These are phyloP conservation scores for Apiotrichum laibachii DNA, from an alignment of 1,284 basidiomycete species.

Conservation along the genomic window DNA sequence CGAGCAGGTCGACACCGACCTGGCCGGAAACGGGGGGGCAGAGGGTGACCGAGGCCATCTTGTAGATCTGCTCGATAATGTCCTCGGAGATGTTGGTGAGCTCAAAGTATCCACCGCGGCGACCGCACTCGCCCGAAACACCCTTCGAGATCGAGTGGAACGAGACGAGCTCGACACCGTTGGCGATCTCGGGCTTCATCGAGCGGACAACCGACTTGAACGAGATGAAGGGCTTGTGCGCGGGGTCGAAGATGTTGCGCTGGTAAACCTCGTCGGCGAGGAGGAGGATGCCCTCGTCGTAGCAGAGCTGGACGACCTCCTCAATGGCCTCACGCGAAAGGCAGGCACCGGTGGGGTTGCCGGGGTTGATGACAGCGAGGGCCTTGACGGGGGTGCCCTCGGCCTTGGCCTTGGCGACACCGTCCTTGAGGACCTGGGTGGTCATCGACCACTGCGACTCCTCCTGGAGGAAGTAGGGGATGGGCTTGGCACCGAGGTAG, in stretches of 20 bases:
- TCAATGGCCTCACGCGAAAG: slow-evolving; percentile 69
- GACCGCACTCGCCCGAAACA: slow-evolving; percentile 87
- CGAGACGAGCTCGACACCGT: slow-evolving; percentile 70
- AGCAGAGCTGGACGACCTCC: slow-evolving; percentile 73
- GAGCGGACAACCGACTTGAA: slow-evolving; percentile 82
- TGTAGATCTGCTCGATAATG: slow-evolving; percentile 82
- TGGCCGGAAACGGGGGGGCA: slow-evolving; percentile 81
- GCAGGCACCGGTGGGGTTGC: slow-evolving; percentile 88
- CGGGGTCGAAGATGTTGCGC: slow-evolving; percentile 71
- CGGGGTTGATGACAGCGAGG: slow-evolving; percentile 92
- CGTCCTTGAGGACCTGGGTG: slow-evolving; percentile 63
- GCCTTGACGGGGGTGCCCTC: slow-evolving; percentile 70
- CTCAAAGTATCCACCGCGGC: slow-evolving; percentile 92
- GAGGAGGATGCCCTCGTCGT: slow-evolving; percentile 77
- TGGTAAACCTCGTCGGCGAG: slow-evolving; percentile 97
- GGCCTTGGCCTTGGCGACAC: slow-evolving; percentile 65
- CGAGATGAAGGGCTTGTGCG: slow-evolving; percentile 72
- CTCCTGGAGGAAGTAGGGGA: slow-evolving; percentile 90
- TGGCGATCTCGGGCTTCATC: slow-evolving; percentile 55
- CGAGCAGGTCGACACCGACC: slow-evolving; percentile 83
- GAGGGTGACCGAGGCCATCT: slow-evolving; percentile 84
- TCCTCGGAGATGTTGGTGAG: slow-evolving; percentile 72
- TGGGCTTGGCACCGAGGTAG: slow-evolving; percentile 71
- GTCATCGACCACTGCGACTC: slow-evolving; percentile 81
- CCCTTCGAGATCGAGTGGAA: slow-evolving; percentile 97